phyloP scores from a whole-genome alignment of 2,329 filamentous ascomycete genomes.

The Periglandula ipomoeae region DNA sequence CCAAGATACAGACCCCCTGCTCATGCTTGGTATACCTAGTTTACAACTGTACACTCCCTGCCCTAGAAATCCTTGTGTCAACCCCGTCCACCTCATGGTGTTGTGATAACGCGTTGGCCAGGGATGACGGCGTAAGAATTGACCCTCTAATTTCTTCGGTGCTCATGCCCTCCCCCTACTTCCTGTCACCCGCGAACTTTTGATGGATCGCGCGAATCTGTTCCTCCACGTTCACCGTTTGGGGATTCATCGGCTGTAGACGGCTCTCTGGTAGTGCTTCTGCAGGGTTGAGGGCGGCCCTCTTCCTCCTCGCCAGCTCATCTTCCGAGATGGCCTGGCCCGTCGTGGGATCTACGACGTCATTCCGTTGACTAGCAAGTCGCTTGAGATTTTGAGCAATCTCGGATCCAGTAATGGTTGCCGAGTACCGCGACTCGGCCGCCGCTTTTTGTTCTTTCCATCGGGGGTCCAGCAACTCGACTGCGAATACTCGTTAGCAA shows the following conservation, averaged over 20 bases:
- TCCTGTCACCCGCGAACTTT: constrained; percentile 35
- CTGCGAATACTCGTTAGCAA: constrained; percentile 27
- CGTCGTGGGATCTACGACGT: constrained; percentile 72
- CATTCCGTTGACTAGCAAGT: constrained; percentile 78
- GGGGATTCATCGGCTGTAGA: constrained; percentile 46
- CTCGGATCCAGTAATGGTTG: constrained; percentile 77
- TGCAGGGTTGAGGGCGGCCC: constrained; percentile 55
- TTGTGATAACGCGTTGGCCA: background rate
- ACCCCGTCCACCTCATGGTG: background rate
- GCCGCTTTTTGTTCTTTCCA: constrained; percentile 97
- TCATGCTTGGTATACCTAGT: constrained; percentile 6
- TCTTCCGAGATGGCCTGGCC: constrained; percentile 64
- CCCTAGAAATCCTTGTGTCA: no score
- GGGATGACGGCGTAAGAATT: background rate
- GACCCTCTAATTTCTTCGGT: background rate
- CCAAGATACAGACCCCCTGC: background rate
- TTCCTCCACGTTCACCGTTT: constrained; percentile 71
- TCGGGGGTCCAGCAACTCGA: constrained; percentile 84
- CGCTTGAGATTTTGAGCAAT: constrained; percentile 93
- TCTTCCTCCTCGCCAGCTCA: constrained; percentile 66
- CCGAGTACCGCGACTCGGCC: constrained; percentile 72
- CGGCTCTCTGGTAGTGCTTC: constrained; percentile 57
- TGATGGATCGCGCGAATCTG: constrained; percentile 62
- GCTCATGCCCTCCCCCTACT: constrained; percentile 12
- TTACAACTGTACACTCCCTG: constrained; percentile 1